Evolutionary conservation across 169 alveolate genomes (phyloP), one percentile per base, ranked within the genome.

Genomic region (Theileria orientalis): DNA sequence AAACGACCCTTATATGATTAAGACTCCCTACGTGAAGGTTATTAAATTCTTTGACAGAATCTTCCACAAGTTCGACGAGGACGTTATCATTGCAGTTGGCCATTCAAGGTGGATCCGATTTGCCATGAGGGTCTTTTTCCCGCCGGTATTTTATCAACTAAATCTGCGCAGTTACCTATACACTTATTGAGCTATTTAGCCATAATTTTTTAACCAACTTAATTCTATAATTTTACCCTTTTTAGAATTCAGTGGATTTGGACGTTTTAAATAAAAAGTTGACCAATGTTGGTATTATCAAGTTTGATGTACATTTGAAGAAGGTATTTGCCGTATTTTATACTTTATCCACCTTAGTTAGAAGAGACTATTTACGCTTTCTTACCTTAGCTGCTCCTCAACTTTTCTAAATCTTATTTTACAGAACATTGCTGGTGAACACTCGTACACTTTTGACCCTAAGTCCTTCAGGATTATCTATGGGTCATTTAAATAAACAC

Each of bases 21-120:
- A 19, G 25, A 25, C 56, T 27, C 68, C 59, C n/a, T 79, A 79
- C 71, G 62, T 35, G 16, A 82, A 71, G 74, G 66, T 82, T 76
- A 11, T 67, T 0, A 29, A 9, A 32, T 82, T 82, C 64, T 69
- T 69, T 75, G 70, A 82, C 35, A 61, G 84, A 29, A 35, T 82
- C 14, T 82, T 82, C 76, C 56, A 41, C n/a, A 66, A 56, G 37
- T 35, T 23, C 13, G 42, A 27, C 23, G 85, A 82, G 67, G 75
- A 74, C 30, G 30, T 37, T 35, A 49, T 82, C 16, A 74, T 82
- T 16, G 82, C 69, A 1, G 71, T 77, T 41, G 89, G 89, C 21
- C 89, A 82, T 60, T 66, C 82, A 49, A 51, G 83, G 19, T 82
- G 89, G 89, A 25, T 82, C 25, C 8, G 73, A 41, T 27, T 49